Evolutionary conservation across 768 basidiomycete genomes (phyloP), one percentile per base, ranked within the genome.

Genomic region (Pleurotus ostreatus): DNA sequence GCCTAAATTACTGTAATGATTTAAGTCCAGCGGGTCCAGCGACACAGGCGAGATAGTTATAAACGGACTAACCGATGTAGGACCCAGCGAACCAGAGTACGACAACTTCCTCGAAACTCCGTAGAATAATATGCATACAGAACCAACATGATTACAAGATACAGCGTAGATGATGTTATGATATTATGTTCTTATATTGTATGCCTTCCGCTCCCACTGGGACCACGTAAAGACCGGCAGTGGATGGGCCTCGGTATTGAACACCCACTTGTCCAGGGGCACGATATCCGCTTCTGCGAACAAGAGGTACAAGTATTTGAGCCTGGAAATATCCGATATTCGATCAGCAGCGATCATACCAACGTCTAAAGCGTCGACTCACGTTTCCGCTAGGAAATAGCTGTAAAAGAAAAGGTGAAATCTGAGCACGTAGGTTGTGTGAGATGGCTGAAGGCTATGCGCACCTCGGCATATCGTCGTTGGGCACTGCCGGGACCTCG

Each of bases 201-300:
- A 82, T 40, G 65, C 65, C 53, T 71, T 64, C 66, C 68, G 77
- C 70, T 88, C 84, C 70, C 70, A 75, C 2, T 69, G 60, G 1
- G 68, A 75, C 86, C 86, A 88, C n/a, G 74, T 60, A 60, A 86
- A 86, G 3, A 85, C 71, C 2, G 84, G 86, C 7, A 90, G 67
- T 2, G 88, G 88, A 60, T 90, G 88, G 6, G 86, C 88, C 66
- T 86, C 84, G 0, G 84, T 86, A 59, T 84, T 86, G 58, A 84
- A 83, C 4, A 85, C 83, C 77, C 78, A 86, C 45, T 77, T 71
- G 18, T 78, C 71, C 38, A 82, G 68, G 3, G 80, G 74, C 43
- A 86, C 69, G 0, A 72, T 68, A 46, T 84, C 80, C 2, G 71
- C 71, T 57, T 86, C 83, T 23, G 74, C 77, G 61, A 87, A 88